Conservation (phyloP, 1,284 basidiomycete species). For the Hymenochaete sp. region DNA sequence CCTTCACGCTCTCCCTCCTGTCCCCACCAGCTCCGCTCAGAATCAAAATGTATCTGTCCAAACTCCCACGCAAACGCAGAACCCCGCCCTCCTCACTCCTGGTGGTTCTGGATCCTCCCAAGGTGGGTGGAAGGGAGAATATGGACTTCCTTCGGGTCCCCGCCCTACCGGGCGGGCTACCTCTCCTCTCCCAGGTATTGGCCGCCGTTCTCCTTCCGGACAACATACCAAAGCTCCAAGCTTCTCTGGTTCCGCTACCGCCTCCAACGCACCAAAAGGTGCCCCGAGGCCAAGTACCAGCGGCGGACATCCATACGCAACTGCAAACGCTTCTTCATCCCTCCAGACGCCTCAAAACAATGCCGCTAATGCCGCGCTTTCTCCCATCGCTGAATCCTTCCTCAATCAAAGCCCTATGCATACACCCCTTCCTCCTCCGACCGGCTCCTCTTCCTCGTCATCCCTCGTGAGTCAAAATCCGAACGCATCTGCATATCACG, state of each 20-base stretch:
- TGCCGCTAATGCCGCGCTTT: constrained; percentile 32
- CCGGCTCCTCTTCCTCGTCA: constrained; percentile 6
- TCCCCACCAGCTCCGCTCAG: constrained; percentile 38
- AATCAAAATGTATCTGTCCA: constrained; percentile 31
- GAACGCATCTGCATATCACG: constrained; percentile 32
- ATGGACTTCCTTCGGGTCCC: constrained; percentile 53
- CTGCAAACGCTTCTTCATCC: neutral
- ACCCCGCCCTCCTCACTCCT: constrained; percentile 12
- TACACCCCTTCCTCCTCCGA: constrained; percentile 7
- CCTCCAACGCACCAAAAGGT: neutral
- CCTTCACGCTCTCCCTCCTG: constrained; percentile 42
- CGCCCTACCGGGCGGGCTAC: constrained; percentile 43
- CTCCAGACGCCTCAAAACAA: neutral
- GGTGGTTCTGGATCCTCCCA: neutral
- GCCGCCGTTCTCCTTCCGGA: constrained; percentile 10
- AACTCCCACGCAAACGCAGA: constrained; percentile 12
- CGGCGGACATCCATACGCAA: constrained; percentile 14
- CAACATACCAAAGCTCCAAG: constrained; percentile 11
- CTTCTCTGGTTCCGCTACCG: neutral
- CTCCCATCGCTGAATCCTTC: constrained; percentile 64
- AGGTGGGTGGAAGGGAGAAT: constrained; percentile 37
- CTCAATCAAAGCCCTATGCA: constrained; percentile 23
- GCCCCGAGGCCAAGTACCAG: constrained; percentile 11
- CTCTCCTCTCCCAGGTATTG: constrained; percentile 43
- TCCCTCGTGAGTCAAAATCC: constrained; percentile 3